phyloP scores from a whole-genome alignment of 2,329 filamentous ascomycete genomes.

The Sporothrix brunneoviolacea region DNA sequence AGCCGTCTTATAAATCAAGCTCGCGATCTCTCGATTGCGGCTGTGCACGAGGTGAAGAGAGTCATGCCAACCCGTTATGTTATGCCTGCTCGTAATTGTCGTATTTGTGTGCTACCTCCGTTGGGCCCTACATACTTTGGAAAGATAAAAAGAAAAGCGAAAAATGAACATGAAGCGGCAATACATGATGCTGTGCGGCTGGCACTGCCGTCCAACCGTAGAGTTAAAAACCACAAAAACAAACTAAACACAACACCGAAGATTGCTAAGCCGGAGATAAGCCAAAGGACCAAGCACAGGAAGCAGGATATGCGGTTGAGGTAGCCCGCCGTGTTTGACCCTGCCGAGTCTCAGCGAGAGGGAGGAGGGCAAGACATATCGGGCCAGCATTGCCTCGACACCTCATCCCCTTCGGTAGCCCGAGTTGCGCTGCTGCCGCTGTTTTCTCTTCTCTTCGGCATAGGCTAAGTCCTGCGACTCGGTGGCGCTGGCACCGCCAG shows the following conservation, averaged over 20 bases:
- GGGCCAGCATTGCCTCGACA: neutral
- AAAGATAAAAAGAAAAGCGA: neutral
- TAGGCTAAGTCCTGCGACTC: conserved; percentile 31
- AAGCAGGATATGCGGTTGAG: too few relatives aligned
- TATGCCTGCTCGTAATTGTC: neutral
- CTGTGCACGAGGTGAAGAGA: too few relatives aligned
- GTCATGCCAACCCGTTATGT: too few relatives aligned
- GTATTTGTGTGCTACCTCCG: neutral
- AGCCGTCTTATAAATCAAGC: too few relatives aligned
- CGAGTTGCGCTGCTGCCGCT: conserved; percentile 24
- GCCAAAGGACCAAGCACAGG: neutral
- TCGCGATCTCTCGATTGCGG: too few relatives aligned
- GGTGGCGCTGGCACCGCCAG: conserved; percentile 17
- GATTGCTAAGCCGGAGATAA: conserved; percentile 3
- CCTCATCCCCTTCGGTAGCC: conserved; percentile 15
- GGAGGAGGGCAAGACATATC: too few relatives aligned
- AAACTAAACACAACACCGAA: neutral
- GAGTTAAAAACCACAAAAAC: neutral
- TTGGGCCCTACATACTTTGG: conserved; percentile 4
- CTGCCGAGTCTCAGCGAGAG: too few relatives aligned
- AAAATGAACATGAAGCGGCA: neutral
- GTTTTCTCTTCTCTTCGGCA: conserved; percentile 38
- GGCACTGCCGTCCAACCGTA: neutral
- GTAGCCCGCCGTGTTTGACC: too few relatives aligned
- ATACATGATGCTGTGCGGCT: conserved; percentile 2